Evolutionary conservation across 805 yeast genomes (phyloP).

Genomic region (Maudiozyma turicensis): DNA sequence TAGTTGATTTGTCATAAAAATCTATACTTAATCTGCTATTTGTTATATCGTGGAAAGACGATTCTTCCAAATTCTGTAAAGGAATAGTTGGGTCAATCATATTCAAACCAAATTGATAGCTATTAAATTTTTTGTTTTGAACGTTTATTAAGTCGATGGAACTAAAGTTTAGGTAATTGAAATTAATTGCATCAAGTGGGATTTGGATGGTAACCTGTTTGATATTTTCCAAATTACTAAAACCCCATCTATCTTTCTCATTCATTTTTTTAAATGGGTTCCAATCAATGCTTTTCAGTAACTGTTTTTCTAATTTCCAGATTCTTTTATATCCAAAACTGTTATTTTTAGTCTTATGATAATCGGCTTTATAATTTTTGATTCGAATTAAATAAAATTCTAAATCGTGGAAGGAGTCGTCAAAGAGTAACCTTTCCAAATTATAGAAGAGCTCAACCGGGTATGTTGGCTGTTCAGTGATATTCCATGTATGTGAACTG

Average conservation of each 20-base stretch:
- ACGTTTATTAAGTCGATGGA: constrained; percentile 11
- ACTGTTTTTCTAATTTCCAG: constrained; percentile 13
- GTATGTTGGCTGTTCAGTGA: neutral
- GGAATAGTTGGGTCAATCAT: neutral
- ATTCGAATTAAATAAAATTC: constrained; percentile 12
- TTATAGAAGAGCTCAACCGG: neutral
- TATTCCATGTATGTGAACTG: neutral
- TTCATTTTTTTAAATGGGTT: constrained; percentile 9
- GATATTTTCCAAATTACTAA: neutral
- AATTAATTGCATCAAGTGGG: neutral
- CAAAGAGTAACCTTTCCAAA: constrained; percentile 5
- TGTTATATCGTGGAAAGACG: too few relatives aligned
- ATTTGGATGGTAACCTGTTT: neutral
- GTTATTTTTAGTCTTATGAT: neutral
- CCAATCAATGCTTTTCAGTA: constrained; percentile 13
- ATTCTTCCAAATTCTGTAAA: too few relatives aligned
- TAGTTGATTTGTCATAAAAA: too few relatives aligned
- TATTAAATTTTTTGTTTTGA: constrained; percentile 6
- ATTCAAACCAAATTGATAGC: constrained; percentile 1
- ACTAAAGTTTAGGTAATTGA: constrained; percentile 3
- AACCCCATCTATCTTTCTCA: neutral
- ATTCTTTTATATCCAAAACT: neutral
- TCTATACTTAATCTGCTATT: neutral
- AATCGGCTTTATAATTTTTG: neutral
- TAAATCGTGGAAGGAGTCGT: constrained; percentile 11